Percentiles rank a stretch among this genome's conserved stretches.
phyloP scores from a whole-genome alignment of 139 green algal genomes.

The Mesostigma viride region DNA sequence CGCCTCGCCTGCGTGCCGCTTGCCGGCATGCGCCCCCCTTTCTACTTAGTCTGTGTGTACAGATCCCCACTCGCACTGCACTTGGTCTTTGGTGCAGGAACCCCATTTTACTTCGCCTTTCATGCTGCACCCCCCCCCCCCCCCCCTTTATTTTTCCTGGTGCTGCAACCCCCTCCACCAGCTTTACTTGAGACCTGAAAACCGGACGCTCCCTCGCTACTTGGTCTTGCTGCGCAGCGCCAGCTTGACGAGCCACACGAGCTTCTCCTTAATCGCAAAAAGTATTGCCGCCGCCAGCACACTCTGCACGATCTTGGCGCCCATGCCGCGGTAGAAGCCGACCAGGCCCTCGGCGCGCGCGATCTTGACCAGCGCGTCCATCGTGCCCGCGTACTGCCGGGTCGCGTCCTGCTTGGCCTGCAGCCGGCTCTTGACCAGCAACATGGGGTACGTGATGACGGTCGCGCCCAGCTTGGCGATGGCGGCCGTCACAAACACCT shows the following conservation, averaged over 20 bases:
- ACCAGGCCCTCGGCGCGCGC: constrained; percentile 15
- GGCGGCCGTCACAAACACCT: constrained; percentile 73
- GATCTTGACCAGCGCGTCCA: constrained; percentile 25
- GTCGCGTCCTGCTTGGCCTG: constrained; percentile 17
- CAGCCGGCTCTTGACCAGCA: constrained; percentile 68
- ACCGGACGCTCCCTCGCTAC: too few species aligned
- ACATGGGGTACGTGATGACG: constrained; percentile 83
- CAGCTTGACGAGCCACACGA: constrained; percentile 45
- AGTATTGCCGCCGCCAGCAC: constrained; percentile 20
- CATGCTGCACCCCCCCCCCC: too few species aligned
- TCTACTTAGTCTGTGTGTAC: too few species aligned
- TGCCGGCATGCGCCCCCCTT: too few species aligned
- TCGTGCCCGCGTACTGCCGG: not conserved
- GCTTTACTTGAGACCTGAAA: too few species aligned
- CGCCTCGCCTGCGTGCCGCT: too few species aligned
- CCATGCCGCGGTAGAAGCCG: constrained; percentile 26
- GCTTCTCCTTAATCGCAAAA: constrained; percentile 30
- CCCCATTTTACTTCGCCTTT: too few species aligned
- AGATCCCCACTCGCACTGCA: too few species aligned
- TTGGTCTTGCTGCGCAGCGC: too few species aligned
- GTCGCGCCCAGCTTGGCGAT: constrained; percentile 86
- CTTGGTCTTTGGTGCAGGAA: too few species aligned
- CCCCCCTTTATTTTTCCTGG: too few species aligned
- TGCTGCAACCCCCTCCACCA: too few species aligned
- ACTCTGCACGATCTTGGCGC: constrained; percentile 29